These are phyloP conservation scores for Pisolithus orientalis DNA, from an alignment of 768 basidiomycete species.

Conservation along the genomic window DNA sequence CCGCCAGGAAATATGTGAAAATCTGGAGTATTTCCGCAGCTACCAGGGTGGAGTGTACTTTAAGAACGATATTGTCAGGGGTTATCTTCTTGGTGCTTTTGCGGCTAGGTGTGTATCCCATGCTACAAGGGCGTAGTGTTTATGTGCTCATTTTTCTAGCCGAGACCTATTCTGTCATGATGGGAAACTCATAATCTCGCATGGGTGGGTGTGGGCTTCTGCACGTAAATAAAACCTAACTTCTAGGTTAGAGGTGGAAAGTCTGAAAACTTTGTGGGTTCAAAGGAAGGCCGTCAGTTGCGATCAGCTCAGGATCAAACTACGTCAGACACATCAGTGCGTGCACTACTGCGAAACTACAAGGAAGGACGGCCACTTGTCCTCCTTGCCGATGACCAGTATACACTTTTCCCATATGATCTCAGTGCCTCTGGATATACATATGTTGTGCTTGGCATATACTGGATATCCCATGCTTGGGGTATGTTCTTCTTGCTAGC, in stretches of 20 bases:
- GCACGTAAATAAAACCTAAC: background rate
- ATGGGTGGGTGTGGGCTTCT: constrained; percentile 50
- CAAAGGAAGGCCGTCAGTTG: constrained; percentile 32
- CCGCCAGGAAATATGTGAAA: constrained; percentile 80
- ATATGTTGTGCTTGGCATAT: constrained; percentile 52
- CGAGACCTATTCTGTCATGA: constrained; percentile 61
- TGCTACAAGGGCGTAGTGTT: background rate
- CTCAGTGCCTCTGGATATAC: constrained; percentile 42
- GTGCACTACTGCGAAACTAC: constrained; percentile 58
- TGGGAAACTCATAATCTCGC: constrained; percentile 74
- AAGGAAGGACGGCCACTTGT: constrained; percentile 52
- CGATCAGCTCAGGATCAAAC: constrained; percentile 58
- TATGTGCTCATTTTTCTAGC: constrained; percentile 31
- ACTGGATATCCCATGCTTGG: constrained; percentile 64
- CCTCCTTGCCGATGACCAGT: constrained; percentile 70
- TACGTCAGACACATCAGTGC: constrained; percentile 63
- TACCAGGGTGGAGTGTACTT: constrained; percentile 82
- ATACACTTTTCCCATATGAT: constrained; percentile 67
- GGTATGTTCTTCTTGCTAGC: constrained; percentile 5
- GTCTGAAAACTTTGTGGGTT: constrained; percentile 48
- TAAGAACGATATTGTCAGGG: constrained; percentile 51
- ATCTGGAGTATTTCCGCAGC: constrained; percentile 57
- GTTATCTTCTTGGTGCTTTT: constrained; percentile 72
- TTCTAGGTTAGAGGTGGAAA: constrained; percentile 54
- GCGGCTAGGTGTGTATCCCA: constrained; percentile 47